These are phyloP conservation scores for Coemansia sp. DNA, from an alignment of 192 early-diverging fungal species.

Conservation along the genomic window DNA sequence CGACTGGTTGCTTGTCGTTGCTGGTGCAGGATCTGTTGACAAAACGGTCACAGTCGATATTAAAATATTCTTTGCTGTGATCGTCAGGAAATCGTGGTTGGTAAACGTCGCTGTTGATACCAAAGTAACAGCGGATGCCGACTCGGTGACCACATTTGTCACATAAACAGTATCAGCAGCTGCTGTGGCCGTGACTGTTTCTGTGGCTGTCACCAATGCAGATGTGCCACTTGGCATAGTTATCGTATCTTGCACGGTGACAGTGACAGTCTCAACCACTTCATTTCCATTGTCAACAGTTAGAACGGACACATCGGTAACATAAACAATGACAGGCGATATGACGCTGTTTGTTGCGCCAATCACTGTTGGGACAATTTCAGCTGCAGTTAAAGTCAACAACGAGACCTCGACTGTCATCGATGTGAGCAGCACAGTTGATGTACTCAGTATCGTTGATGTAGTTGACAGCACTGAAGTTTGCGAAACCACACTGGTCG, in stretches of 20 bases:
- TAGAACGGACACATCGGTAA: background rate
- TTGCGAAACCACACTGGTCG: background rate
- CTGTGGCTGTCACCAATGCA: background rate
- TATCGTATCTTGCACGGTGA: background rate
- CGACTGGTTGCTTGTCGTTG: background rate
- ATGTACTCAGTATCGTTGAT: slow-evolving; percentile 3
- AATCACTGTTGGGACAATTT: background rate
- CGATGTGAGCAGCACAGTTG: no score
- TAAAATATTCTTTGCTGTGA: background rate
- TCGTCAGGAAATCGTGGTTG: background rate
- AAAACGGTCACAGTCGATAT: background rate
- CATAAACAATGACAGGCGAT: background rate
- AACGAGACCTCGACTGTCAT: slow-evolving; percentile 6
- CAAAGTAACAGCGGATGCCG: background rate
- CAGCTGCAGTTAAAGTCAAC: background rate
- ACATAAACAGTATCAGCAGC: background rate
- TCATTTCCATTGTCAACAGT: background rate
- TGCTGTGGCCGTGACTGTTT: background rate
- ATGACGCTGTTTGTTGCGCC: background rate
- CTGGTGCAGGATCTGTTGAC: background rate
- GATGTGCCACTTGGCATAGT: background rate
- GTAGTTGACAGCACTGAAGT: slow-evolving; percentile 6
- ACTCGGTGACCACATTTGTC: background rate
- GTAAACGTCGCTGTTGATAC: background rate
- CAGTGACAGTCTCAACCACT: background rate